phyloP scores from a whole-genome alignment of 2,329 filamentous ascomycete species.

The Cytospora chrysosperma region DNA sequence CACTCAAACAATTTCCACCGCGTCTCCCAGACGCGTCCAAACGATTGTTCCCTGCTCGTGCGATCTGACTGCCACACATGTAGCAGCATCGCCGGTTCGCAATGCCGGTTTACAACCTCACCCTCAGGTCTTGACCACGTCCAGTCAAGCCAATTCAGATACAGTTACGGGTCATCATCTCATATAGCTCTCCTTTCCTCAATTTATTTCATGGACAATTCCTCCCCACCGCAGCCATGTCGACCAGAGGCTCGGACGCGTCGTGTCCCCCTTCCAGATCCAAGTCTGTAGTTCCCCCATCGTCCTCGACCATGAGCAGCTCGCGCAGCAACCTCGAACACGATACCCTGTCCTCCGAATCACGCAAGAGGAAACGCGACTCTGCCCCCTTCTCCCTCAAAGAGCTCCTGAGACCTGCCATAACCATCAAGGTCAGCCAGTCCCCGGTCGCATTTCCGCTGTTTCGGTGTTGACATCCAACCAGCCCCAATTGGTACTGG shows the following conservation, averaged over 20 bases:
- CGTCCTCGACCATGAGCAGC: conserved; percentile 41
- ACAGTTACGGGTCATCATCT: not conserved
- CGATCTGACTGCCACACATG: not conserved
- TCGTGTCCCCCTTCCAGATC: conserved; percentile 43
- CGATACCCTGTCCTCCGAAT: conserved; percentile 32
- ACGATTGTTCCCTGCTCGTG: not conserved
- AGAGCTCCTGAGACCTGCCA: conserved; percentile 50
- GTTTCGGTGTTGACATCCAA: conserved; percentile 24
- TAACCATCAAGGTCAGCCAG: conserved; percentile 49
- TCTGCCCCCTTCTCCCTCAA: conserved; percentile 44
- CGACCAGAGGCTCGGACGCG: conserved; percentile 43
- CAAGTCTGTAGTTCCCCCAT: conserved; percentile 33
- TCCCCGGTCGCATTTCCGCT: not conserved
- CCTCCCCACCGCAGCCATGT: conserved; percentile 32
- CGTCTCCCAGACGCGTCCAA: not conserved
- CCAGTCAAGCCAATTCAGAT: not conserved
- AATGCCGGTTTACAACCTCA: not conserved
- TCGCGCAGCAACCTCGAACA: conserved; percentile 37
- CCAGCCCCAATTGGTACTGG: conserved; percentile 22
- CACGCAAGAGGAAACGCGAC: conserved; percentile 38
- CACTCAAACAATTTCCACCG: not conserved
- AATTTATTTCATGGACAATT: conserved; percentile 32
- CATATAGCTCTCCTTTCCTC: conserved; percentile 13
- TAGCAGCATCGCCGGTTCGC: not conserved
- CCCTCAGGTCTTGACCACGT: not conserved